Evolutionary conservation across 495 filamentous ascomycete genomes (phyloP).

Genomic region (Lepidopterella palustris): DNA sequence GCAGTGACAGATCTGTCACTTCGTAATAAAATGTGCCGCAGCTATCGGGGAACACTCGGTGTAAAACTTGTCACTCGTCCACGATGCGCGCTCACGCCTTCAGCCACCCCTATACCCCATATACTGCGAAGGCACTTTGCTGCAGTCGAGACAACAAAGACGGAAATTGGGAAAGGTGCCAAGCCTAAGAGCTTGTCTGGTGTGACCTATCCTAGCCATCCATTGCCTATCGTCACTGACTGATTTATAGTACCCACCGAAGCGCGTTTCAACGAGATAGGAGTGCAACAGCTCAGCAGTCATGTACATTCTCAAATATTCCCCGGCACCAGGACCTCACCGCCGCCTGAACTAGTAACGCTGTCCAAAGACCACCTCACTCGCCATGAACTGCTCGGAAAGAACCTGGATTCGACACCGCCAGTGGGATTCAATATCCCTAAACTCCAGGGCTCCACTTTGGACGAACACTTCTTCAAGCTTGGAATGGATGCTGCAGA

Average conservation of each 20-base stretch:
- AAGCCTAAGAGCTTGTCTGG: conserved; percentile 9
- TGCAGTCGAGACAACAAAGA: conserved; percentile 1
- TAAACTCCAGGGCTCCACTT: conserved; percentile 62
- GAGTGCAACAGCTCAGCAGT: conserved; percentile 84
- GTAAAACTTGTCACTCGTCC: conserved; percentile 10
- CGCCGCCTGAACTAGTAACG: conserved; percentile 63
- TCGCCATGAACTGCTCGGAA: conserved; percentile 82
- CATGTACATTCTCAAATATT: conserved; percentile 83
- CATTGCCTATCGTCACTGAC: background rate
- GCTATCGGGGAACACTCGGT: conserved; percentile 6
- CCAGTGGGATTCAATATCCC: conserved; percentile 87
- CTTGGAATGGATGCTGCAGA: conserved; percentile 83
- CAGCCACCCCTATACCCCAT: conserved; percentile 6
- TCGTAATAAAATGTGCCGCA: conserved; percentile 18
- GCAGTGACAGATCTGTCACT: conserved; percentile 10
- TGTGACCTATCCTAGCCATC: background rate
- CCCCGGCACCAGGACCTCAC: conserved; percentile 47
- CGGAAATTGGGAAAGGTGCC: conserved; percentile 1
- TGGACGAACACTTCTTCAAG: conserved; percentile 94
- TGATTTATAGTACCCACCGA: conserved; percentile 46
- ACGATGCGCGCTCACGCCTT: conserved; percentile 1
- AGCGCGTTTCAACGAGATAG: conserved; percentile 81
- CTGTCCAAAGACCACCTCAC: conserved; percentile 77
- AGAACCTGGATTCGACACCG: conserved; percentile 66
- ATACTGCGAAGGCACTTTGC: conserved; percentile 18